Conservation (phyloP, 140 eudicot genomes). For the Cichorium intybus region DNA sequence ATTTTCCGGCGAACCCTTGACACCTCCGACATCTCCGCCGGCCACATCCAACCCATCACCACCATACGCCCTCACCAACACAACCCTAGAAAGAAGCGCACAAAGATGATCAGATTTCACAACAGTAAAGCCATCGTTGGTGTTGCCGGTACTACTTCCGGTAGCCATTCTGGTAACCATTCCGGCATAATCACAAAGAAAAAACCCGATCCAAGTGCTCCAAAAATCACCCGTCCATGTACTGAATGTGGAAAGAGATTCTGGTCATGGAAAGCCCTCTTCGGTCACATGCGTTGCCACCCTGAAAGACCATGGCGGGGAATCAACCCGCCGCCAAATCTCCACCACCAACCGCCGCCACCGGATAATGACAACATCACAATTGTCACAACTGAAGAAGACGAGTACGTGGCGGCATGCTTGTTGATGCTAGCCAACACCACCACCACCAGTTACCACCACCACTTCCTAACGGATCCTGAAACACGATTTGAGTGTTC, state of each 20-base stretch:
- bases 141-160: neutral
- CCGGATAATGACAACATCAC: neutral
- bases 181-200: slow-evolving; percentile 28
- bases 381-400: slow-evolving; percentile 45
- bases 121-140: slow-evolving; percentile 16
- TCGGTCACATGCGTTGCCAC: slow-evolving; percentile 99
- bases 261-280: slow-evolving; percentile 90
- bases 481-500: slow-evolving; percentile 77
- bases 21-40: slow-evolving; percentile 3
- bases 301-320: slow-evolving; percentile 99
- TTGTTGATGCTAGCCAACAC: slow-evolving; percentile 62
- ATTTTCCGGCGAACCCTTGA: slow-evolving; percentile 25
- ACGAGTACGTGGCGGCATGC: slow-evolving; percentile 67
- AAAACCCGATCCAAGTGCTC: slow-evolving; percentile 79
- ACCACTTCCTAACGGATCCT: slow-evolving; percentile 22
- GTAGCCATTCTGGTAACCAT: slow-evolving; percentile 11
- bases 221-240: slow-evolving; percentile 81
- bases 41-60: slow-evolving; percentile 27
- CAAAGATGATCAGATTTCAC: slow-evolving; percentile 44
- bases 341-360: slow-evolving; percentile 26
- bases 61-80: slow-evolving; percentile 25
- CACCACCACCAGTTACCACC: slow-evolving; percentile 23
- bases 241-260: slow-evolving; percentile 82
- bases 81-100: slow-evolving; percentile 64
- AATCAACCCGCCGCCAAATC: slow-evolving; percentile 75